Base-by-base conservation (phyloP, 371 early-diverging fungal species). In the Rhizoclosmatium hyalinum region DNA sequence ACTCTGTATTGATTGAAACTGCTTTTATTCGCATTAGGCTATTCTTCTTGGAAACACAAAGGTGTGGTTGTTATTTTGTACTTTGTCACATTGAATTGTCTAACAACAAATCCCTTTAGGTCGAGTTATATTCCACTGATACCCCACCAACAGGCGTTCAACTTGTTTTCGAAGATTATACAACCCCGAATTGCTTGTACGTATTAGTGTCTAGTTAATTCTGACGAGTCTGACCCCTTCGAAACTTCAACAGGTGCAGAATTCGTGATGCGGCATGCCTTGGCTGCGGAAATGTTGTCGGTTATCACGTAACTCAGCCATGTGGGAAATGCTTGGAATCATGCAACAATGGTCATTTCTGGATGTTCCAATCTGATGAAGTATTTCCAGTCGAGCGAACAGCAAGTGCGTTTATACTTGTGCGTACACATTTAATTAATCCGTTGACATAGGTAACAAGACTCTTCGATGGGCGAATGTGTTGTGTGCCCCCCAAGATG, bases 301-400 rank as follows among this genome's bases (percentile, higher is more conserved):
- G 98, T 1, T 98, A 98, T 84, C 97, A 96, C 82, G 94, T 98
- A 3, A 94, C 96, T 0, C 93, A 93, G 75, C 98, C 98, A 12
- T 99, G 99, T 82, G 81, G 87, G n/a, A 87, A 82, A 64, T 98
- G 98, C 80, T 84, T 97, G 64, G 91, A 91, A 44, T 89, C 94
- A 43, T 93, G 95, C 75, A 96, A 97, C 84, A 98, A 97, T 80
- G 97, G 98, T 3, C 98, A 98, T 79, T 94, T 96, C 78, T 97
- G 96, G 96, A 98, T 98, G 96, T 98, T 97, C 79, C 91, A 94
- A 76, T 91, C 92, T 0, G 96, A 93, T 58, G 90, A 90, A 8
- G 95, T 97, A 41, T 75, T 79, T 6, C 78, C 90, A 2, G 57
- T 73, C 24, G 84, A 83, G 46, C 42, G 84, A 55, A 62, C 64